Base-by-base conservation (phyloP, 2,329 filamentous ascomycete species). In the Zasmidium cellare region DNA sequence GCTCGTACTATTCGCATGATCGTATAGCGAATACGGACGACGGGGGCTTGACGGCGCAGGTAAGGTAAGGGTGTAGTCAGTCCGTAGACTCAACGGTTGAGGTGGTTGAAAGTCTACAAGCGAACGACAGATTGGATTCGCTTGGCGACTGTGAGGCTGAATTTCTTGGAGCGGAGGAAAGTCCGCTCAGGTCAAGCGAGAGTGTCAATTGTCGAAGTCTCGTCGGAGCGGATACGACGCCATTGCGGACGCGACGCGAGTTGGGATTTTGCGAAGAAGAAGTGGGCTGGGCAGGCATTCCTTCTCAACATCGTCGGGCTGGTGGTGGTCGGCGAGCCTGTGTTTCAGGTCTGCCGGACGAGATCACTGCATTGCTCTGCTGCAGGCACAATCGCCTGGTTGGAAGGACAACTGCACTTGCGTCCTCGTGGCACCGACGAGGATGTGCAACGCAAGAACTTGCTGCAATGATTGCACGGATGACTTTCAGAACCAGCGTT, bases 351-450 rank as follows among this genome's bases (percentile, higher is more conserved):
- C 35, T 41, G 35, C 35, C 35, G 16, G 7, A 9, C 5, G n/a
- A 14, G 3, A 14, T 3, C 35, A 41, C 35, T 18, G 35, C 35
- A 41, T 41, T 18, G 35, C 35, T 5, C 35, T 41, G 35, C 35
- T 41, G 35, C 35, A 41, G 35, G 35, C 35, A 41, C 35, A 3
- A n/a, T 14, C n/a, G 7, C 35, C 12, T 41, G 12, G 7, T 41
- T 6, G 35, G 6, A 18, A 41, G 35, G 35, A 9, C 3, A 6
- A 6, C 35, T 3, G n/a, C 16, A 14, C 6, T 41, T 41, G 35
- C 35, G 25, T 28, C 48, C 48, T 51, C 48, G 48, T 51, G 48
- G 48, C 48, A 51, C 48, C 48, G 48, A 51, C 48, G 25, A 35
- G 48, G 24, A 35, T 51, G 25, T 51, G n/a, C 48, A 38, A 51